A percentile compares a stretch with the other conserved stretches of the same genome.
Conservation (phyloP, 495 filamentous ascomycete genomes). For the Penicillium argentinense region DNA sequence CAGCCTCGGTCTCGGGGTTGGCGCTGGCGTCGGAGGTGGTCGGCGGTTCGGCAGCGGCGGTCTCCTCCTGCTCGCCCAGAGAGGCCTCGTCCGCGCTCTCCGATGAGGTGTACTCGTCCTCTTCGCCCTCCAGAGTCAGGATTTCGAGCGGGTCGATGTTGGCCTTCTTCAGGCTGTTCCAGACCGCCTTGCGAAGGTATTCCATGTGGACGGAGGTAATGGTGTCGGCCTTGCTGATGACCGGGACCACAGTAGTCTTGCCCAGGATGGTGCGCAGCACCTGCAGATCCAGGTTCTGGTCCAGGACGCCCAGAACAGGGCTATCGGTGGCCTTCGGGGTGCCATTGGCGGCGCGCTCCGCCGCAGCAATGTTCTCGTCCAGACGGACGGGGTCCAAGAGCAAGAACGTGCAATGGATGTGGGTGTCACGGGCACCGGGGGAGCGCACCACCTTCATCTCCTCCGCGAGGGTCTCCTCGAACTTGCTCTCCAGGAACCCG, state of each 20-base stretch:
- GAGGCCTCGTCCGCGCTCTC: slow-evolving; percentile 55
- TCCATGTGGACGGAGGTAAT: slow-evolving; percentile 91
- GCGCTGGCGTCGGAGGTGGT: slow-evolving; percentile 2
- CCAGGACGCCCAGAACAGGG: slow-evolving; percentile 61
- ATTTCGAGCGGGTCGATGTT: slow-evolving; percentile 88
- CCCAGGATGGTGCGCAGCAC: slow-evolving; percentile 85
- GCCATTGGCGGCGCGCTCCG: slow-evolving; percentile 57
- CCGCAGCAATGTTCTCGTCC: slow-evolving; percentile 75
- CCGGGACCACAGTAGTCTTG: slow-evolving; percentile 93
- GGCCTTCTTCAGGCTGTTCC: slow-evolving; percentile 79
- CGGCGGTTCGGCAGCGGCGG: slow-evolving; percentile 23
- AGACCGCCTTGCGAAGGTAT: slow-evolving; percentile 88
- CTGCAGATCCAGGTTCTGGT: slow-evolving; percentile 88
- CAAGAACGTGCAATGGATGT: slow-evolving; percentile 94
- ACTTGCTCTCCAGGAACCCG: slow-evolving; percentile 93
- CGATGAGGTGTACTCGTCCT: slow-evolving; percentile 61
- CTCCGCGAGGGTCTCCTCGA: slow-evolving; percentile 95
- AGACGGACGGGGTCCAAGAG: slow-evolving; percentile 87
- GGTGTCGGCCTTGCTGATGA: slow-evolving; percentile 96
- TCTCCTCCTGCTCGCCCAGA: slow-evolving; percentile 10
- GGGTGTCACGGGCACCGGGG: slow-evolving; percentile 90
- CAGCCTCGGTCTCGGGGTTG: slow-evolving; percentile 1
- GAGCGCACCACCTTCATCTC: slow-evolving; percentile 97
- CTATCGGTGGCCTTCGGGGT: slow-evolving; percentile 50
- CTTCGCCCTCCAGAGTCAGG: slow-evolving; percentile 75